Conservation (phyloP, 495 filamentous ascomycete species). For the Penicillium ucsense region DNA sequence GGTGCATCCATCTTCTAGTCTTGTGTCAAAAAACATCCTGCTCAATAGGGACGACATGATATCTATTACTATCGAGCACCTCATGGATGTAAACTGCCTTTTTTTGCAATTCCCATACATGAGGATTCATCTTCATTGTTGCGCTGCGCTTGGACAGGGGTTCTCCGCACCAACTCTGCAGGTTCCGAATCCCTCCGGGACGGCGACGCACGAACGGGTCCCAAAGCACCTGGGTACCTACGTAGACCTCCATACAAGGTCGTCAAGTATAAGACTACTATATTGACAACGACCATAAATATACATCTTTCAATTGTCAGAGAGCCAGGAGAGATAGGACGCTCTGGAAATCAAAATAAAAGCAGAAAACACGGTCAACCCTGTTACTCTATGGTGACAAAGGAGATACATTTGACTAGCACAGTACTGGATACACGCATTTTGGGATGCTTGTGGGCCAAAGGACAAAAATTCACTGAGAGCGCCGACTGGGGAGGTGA, state of each 20-base stretch:
- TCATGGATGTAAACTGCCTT: too few relatives aligned
- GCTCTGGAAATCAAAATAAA: slow-evolving; percentile 1
- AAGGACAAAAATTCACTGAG: slow-evolving; percentile 29
- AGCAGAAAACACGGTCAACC: slow-evolving; percentile 9
- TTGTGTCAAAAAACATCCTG: not conserved
- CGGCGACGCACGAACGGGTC: slow-evolving; percentile 1
- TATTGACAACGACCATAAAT: not conserved
- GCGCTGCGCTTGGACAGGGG: slow-evolving; percentile 12
- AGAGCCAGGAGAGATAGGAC: not conserved
- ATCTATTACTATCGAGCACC: too few relatives aligned
- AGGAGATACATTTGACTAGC: slow-evolving; percentile 41
- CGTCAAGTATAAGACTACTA: not conserved
- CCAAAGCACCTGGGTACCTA: not conserved
- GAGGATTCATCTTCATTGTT: not conserved
- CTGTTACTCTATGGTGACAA: slow-evolving; percentile 36
- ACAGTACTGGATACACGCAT: slow-evolving; percentile 42
- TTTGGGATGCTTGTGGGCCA: slow-evolving; percentile 28
- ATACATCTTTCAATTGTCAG: not conserved
- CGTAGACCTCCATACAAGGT: not conserved
- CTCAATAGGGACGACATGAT: too few relatives aligned
- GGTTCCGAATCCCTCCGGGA: slow-evolving; percentile 24
- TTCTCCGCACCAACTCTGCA: slow-evolving; percentile 21
- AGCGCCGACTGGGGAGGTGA: slow-evolving; percentile 5
- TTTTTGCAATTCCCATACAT: too few relatives aligned
- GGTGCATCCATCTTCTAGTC: too few relatives aligned